phyloP scores from a whole-genome alignment of 768 basidiomycete genomes.

The Pulveroboletus sp. region DNA sequence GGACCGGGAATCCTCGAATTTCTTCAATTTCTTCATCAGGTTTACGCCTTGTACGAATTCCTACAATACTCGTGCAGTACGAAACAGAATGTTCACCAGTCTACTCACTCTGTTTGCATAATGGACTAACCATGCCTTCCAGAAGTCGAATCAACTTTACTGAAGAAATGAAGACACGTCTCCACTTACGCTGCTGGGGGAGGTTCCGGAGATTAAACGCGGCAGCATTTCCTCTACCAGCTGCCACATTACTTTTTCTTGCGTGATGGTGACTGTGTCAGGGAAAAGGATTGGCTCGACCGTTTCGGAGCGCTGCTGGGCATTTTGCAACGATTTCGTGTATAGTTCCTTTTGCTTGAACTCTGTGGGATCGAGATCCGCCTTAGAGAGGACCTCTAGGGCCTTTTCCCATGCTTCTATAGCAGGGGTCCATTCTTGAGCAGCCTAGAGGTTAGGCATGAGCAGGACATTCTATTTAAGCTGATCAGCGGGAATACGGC shows the following conservation, averaged over 20 bases:
- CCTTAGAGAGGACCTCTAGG: neutral
- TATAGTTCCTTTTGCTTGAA: neutral
- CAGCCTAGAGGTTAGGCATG: too few species aligned
- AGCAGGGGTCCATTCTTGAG: neutral
- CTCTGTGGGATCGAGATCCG: neutral
- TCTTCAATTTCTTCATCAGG: neutral
- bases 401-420: neutral
- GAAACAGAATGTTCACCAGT: too few species aligned
- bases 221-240: conserved; percentile 4
- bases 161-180: too few species aligned
- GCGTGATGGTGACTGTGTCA: too few species aligned
- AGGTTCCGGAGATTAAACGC: too few species aligned
- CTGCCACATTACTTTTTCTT: neutral
- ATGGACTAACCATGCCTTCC: neutral
- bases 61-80: too few species aligned
- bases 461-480: too few species aligned
- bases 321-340: neutral
- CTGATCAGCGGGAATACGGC: neutral
- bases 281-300: too few species aligned
- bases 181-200: too few species aligned
- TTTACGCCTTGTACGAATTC: neutral
- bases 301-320: neutral
- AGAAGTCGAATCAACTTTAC: too few species aligned
- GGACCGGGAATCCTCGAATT: neutral
- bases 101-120: neutral